Evolutionary conservation across 2,329 filamentous ascomycete genomes (phyloP).

Genomic region (Neurospora crassa): DNA sequence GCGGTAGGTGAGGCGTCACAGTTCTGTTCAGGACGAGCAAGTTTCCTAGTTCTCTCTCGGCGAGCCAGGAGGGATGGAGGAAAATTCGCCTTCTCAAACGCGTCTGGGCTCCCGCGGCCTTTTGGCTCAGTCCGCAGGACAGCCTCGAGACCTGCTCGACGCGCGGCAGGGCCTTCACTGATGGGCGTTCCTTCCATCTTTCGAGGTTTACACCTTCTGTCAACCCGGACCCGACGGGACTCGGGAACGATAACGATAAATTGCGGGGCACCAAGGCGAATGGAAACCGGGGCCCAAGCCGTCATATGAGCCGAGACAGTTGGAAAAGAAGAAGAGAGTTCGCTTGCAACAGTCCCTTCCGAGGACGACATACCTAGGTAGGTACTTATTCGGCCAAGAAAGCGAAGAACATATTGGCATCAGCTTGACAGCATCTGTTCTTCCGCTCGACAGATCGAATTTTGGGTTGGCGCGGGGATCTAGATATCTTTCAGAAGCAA

Average conservation of each 20-base stretch:
- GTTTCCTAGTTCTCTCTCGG: too few species aligned
- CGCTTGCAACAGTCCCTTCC: not conserved
- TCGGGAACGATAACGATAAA: not conserved
- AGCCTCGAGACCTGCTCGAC: not conserved
- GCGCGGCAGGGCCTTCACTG: not conserved
- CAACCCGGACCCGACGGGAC: not conserved
- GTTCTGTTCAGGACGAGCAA: not conserved
- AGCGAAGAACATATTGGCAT: not conserved
- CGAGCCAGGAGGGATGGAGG: too few species aligned
- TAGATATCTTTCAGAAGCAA: not conserved
- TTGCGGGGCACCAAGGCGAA: not conserved
- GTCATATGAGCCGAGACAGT: too few species aligned
- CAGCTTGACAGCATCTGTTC: not conserved
- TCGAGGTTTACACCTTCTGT: not conserved
- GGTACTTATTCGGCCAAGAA: not conserved
- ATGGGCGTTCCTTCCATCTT: not conserved
- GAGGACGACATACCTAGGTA: not conserved
- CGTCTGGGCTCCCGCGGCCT: not conserved
- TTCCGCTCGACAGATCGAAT: not conserved
- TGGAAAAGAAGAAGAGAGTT: too few species aligned
- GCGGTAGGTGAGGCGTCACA: not conserved
- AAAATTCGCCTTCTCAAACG: not conserved
- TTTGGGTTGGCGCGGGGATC: not conserved
- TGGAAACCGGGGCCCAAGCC: too few species aligned
- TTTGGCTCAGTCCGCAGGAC: too few species aligned